Evolutionary conservation across 805 yeast species (phyloP).

Genomic region (Starmerella floris): DNA sequence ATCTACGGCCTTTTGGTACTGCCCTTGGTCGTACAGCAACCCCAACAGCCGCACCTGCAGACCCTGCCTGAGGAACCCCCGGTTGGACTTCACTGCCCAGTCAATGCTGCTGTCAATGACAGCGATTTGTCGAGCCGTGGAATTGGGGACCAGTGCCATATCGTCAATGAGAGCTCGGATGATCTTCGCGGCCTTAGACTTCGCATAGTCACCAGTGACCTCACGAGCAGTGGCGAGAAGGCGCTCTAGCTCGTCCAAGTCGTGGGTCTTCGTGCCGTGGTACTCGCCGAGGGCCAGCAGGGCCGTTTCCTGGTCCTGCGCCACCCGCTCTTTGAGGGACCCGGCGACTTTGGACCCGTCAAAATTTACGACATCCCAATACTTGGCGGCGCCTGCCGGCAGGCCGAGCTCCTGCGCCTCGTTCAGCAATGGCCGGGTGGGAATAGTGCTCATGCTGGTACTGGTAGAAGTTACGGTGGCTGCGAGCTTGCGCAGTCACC

Average conservation of each 20-base stretch:
- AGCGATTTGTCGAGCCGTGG: constrained; percentile 53
- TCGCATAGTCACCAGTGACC: constrained; percentile 69
- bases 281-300: constrained; percentile 64
- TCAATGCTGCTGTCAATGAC: constrained; percentile 68
- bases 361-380: constrained; percentile 14
- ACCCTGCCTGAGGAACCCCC: constrained; percentile 79
- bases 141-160: constrained; percentile 46
- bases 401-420: constrained; percentile 18
- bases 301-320: constrained; percentile 51
- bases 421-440: constrained; percentile 26
- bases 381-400: constrained; percentile 16
- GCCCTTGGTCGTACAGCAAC: constrained; percentile 51
- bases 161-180: constrained; percentile 68
- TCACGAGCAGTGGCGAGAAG: constrained; percentile 57
- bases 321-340: constrained; percentile 30
- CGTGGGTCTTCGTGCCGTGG: constrained; percentile 36
- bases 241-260: constrained; percentile 40
- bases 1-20: constrained; percentile 55
- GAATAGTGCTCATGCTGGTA: constrained; percentile 4
- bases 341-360: constrained; percentile 14
- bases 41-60: constrained; percentile 73
- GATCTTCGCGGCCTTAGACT: constrained; percentile 88
- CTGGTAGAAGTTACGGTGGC: no score
- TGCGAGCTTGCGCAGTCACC: no score
- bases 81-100: constrained; percentile 74